Conservation (phyloP, 768 basidiomycete species). For the Tricholoma flavovirens region DNA sequence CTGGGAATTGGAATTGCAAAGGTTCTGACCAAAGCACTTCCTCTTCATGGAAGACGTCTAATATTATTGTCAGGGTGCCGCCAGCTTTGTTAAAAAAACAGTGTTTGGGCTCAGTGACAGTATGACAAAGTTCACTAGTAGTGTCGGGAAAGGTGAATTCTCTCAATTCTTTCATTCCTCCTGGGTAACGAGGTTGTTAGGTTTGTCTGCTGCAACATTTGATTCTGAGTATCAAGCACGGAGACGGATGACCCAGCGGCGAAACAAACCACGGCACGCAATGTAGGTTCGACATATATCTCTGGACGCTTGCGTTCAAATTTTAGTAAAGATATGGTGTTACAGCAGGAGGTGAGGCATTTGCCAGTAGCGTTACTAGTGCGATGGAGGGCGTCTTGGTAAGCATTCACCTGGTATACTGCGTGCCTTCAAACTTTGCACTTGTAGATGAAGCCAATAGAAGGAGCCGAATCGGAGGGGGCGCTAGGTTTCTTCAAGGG, state of each 20-base stretch:
- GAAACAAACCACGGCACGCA: conserved; percentile 95
- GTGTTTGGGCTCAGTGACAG: conserved; percentile 96
- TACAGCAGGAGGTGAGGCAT: conserved; percentile 87
- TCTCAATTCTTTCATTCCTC: not conserved
- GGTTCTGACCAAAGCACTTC: conserved; percentile 32
- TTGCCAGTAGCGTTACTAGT: conserved; percentile 91
- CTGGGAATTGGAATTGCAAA: conserved; percentile 93
- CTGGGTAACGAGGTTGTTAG: conserved; percentile 30
- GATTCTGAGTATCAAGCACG: conserved; percentile 93
- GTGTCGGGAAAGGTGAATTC: conserved; percentile 82
- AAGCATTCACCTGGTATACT: conserved; percentile 7
- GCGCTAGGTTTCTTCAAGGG: conserved; percentile 98
- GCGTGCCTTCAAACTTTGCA: not conserved
- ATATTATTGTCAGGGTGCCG: conserved; percentile 65
- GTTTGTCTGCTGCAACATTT: conserved; percentile 93
- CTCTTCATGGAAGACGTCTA: not conserved
- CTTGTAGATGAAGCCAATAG: conserved; percentile 89
- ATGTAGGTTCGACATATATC: conserved; percentile 47
- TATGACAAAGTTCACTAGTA: conserved; percentile 96
- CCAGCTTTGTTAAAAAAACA: conserved; percentile 98
- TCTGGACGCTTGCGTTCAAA: not conserved
- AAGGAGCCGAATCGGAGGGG: conserved; percentile 92
- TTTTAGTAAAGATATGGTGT: conserved; percentile 74
- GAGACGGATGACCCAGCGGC: conserved; percentile 79
- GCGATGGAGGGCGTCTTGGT: conserved; percentile 95